Percentiles rank a stretch among this genome's conserved stretches.
Evolutionary conservation across 495 filamentous ascomycete genomes (phyloP).

Genomic region (Mycothermus thermophilus): DNA sequence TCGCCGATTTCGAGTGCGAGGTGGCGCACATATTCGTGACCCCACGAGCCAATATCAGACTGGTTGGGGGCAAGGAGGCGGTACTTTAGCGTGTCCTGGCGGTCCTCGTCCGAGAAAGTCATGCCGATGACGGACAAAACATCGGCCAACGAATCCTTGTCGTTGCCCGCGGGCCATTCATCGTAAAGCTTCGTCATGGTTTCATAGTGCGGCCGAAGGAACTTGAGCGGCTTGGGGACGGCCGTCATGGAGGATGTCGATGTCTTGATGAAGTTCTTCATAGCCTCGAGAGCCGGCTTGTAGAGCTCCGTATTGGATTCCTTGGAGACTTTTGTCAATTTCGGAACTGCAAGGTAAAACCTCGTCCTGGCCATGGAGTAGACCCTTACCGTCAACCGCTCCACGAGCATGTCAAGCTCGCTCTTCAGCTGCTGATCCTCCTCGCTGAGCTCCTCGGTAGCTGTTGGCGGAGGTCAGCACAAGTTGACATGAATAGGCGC

Average conservation of each 20-base stretch:
- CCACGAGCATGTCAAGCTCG: conserved; percentile 96
- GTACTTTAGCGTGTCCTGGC: conserved; percentile 91
- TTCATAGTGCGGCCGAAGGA: conserved; percentile 90
- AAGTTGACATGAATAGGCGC: background rate
- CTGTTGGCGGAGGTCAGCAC: conserved; percentile 14
- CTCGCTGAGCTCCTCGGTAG: conserved; percentile 74
- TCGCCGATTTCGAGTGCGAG: conserved; percentile 90
- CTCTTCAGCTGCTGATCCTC: conserved; percentile 96
- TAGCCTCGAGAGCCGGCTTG: conserved; percentile 79
- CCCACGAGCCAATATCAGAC: conserved; percentile 94
- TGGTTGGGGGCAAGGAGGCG: conserved; percentile 76
- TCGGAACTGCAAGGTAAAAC: too few relatives aligned
- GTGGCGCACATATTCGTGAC: conserved; percentile 96
- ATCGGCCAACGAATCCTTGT: conserved; percentile 86
- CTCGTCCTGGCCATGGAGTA: too few relatives aligned
- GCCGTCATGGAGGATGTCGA: conserved; percentile 99
- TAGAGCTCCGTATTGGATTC: conserved; percentile 81
- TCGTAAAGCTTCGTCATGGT: conserved; percentile 75
- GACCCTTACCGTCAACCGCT: conserved; percentile 88
- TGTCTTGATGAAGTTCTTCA: conserved; percentile 96
- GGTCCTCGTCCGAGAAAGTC: conserved; percentile 95
- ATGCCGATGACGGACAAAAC: conserved; percentile 95
- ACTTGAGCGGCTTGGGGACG: conserved; percentile 95
- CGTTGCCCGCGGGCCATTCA: conserved; percentile 64
- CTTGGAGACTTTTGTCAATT: too few relatives aligned